Evolutionary conservation across 2,329 filamentous ascomycete species (phyloP).

Genomic region (Alternaria brassicae): DNA sequence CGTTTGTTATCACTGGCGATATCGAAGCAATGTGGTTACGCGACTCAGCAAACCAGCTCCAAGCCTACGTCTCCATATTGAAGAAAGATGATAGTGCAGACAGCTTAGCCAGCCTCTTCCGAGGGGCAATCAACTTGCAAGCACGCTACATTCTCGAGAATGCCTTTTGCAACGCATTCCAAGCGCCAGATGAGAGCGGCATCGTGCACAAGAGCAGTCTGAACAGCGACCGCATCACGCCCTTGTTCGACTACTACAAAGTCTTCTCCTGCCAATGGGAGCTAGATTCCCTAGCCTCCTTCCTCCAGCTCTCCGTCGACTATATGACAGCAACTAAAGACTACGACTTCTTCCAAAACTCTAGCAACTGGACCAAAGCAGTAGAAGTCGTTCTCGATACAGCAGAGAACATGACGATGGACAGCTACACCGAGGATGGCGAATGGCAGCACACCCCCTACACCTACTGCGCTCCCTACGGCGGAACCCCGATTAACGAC

Average conservation of each 20-base stretch:
- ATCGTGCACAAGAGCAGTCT: constrained; percentile 48
- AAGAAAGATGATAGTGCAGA: constrained; percentile 54
- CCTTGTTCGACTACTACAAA: constrained; percentile 52
- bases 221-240: constrained; percentile 53
- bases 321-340: constrained; percentile 58
- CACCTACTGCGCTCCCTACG: constrained; percentile 54
- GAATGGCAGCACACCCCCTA: constrained; percentile 55
- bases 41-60: constrained; percentile 71
- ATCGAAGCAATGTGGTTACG: constrained; percentile 64
- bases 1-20: constrained; percentile 65
- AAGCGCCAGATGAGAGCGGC: constrained; percentile 58
- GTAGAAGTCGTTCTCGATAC: constrained; percentile 54
- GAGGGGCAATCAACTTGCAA: constrained; percentile 75
- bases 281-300: constrained; percentile 59
- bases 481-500: constrained; percentile 61
- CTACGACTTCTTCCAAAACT: constrained; percentile 54
- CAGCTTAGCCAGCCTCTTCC: constrained; percentile 69
- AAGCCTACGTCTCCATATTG: constrained; percentile 69
- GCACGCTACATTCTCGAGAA: constrained; percentile 69
- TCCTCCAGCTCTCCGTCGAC: constrained; percentile 56
- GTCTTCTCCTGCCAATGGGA: constrained; percentile 63
- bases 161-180: constrained; percentile 62
- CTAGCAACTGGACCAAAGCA: constrained; percentile 55
- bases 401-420: constrained; percentile 55
- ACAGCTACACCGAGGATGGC: constrained; percentile 56